These are phyloP conservation scores for Prunus padus DNA, from an alignment of 306 rosid genomes.

Conservation along the genomic window DNA sequence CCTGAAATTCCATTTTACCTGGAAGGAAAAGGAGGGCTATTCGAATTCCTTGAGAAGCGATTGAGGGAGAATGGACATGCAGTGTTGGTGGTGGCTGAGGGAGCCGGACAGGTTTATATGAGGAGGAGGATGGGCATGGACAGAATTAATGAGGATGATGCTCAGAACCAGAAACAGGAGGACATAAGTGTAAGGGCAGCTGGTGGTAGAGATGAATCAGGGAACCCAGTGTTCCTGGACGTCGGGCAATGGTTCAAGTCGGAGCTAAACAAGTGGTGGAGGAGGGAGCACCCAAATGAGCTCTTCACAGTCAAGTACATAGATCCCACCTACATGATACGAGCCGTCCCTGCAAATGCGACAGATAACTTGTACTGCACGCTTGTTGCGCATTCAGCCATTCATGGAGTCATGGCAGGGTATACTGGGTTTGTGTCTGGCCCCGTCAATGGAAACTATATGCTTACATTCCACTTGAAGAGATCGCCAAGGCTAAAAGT, in stretches of 20 bases:
- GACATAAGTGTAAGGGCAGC: too few relatives aligned
- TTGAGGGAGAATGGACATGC: constrained; percentile 70
- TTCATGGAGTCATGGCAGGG: constrained; percentile 91
- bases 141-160: too few relatives aligned
- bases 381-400: constrained; percentile 76
- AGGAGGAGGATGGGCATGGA: background rate
- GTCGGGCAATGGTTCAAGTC: constrained; percentile 83
- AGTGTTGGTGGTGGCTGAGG: constrained; percentile 84
- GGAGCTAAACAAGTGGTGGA: constrained; percentile 83
- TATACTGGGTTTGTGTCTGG: constrained; percentile 80
- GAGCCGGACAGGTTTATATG: constrained; percentile 76
- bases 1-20: constrained; percentile 68
- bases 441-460: constrained; percentile 65
- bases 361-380: constrained; percentile 77
- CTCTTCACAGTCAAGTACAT: constrained; percentile 65
- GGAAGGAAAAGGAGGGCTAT: constrained; percentile 86
- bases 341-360: constrained; percentile 81
- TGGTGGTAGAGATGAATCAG: constrained; percentile 56
- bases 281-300: constrained; percentile 55
- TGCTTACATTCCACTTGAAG: constrained; percentile 79
- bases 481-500: constrained; percentile 64
- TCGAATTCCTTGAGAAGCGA: constrained; percentile 52
- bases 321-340: constrained; percentile 90
- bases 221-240: constrained; percentile 67
- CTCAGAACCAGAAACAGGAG: too few relatives aligned